phyloP scores from a whole-genome alignment of 1,139 yeast species.

The Scheffersomyces lignicola region DNA sequence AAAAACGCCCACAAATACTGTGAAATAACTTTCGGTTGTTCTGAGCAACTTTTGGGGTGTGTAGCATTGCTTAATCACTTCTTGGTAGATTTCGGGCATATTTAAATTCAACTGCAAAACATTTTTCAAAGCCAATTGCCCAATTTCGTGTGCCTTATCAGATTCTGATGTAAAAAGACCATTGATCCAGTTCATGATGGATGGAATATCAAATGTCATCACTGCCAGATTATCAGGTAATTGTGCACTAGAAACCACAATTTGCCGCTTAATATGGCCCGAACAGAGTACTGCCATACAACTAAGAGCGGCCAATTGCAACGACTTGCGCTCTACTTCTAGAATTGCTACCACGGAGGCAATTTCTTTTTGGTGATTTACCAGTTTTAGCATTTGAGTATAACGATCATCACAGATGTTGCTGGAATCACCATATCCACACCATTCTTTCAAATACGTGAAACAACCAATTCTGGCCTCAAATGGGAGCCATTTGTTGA shows the following conservation, averaged over 20 bases:
- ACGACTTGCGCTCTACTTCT: conserved; percentile 74
- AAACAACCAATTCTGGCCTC: conserved; percentile 85
- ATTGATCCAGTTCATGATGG: conserved; percentile 76
- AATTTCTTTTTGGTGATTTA: conserved; percentile 44
- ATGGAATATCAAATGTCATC: conserved; percentile 69
- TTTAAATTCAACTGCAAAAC: conserved; percentile 61
- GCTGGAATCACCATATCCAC: conserved; percentile 76
- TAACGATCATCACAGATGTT: conserved; percentile 68
- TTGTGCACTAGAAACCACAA: too few species aligned
- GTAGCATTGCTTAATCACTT: conserved; percentile 71
- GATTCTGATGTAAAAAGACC: conserved; percentile 60
- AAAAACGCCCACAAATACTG: conserved; percentile 66
- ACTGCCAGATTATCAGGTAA: conserved; percentile 44
- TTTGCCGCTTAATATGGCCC: conserved; percentile 56
- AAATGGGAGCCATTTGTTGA: conserved; percentile 68
- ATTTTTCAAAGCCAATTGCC: conserved; percentile 70
- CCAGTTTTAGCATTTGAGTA: conserved; percentile 52
- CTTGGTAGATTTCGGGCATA: conserved; percentile 56
- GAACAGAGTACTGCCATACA: conserved; percentile 83
- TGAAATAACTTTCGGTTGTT: conserved; percentile 67
- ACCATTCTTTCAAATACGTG: conserved; percentile 87
- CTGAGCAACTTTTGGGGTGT: conserved; percentile 50
- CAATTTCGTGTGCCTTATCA: conserved; percentile 62
- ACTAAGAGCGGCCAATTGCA: conserved; percentile 72
- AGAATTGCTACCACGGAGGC: conserved; percentile 70